Conservation (phyloP, 306 rosid species). For the Amphicarpaea edgeworthii region DNA sequence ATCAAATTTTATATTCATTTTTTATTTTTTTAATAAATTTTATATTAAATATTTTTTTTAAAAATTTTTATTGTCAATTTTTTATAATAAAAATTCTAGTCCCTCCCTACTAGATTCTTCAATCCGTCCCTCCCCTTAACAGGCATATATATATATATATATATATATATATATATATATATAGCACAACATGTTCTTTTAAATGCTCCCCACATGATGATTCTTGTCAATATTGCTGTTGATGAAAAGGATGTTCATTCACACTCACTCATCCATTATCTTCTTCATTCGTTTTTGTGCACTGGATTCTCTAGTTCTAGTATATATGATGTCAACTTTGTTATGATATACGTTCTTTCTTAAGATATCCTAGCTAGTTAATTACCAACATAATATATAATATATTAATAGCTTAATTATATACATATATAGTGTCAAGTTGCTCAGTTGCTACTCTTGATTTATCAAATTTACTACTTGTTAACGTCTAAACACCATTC, state of each 20-base stretch:
- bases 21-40: too few species aligned
- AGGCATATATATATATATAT: too few species aligned
- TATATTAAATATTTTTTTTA: too few species aligned
- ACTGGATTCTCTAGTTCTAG: neutral
- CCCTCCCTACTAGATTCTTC: too few species aligned
- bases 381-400: too few species aligned
- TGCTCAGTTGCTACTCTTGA: constrained; percentile 2
- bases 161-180: too few species aligned
- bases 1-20: too few species aligned
- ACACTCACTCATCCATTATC: neutral
- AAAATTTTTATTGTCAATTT: too few species aligned
- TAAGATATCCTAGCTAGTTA: too few species aligned
- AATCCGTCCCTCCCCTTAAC: too few species aligned
- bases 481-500: neutral
- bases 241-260: constrained; percentile 9
- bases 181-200: constrained; percentile 41
- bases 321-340: constrained; percentile 9
- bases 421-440: neutral
- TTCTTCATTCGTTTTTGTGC: neutral
- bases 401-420: too few species aligned
- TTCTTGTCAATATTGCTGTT: constrained; percentile 8
- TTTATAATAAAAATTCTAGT: too few species aligned
- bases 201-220: constrained; percentile 45
- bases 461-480: neutral
- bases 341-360: constrained; percentile 20